Base-by-base conservation (phyloP, 2,329 filamentous ascomycete genomes). In the Periglandula ipomoeae region DNA sequence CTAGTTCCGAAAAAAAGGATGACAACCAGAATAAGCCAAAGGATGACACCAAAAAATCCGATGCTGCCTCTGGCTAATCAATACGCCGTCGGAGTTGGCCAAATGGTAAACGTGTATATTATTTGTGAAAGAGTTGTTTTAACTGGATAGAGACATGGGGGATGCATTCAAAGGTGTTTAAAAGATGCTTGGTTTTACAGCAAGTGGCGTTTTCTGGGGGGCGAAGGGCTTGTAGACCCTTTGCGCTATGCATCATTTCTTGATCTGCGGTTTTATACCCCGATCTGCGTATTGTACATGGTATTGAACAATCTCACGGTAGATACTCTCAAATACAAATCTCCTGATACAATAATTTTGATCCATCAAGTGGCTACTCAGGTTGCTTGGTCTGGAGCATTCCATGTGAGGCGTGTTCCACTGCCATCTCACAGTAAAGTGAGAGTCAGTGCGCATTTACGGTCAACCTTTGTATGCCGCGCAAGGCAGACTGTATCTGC, bases 151-250 rank as follows among this genome's bases (percentile, higher is more conserved):
- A 48, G 32, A 50, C 23, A 35, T 11, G 24, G 15, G 35, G 5
- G 52, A 52, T 58, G 66, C 63, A 68, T 69, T 61, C 51, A 59
- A 54, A 55, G 64, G 65, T 67, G 66, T 66, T 67, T 34, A 63
- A 63, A 65, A 59, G 27, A 46, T 46, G 59, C 57, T 64, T 41
- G 26, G n/a, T 23, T 10, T 40, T n/a, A 42, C 38, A 42, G 43
- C 38, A 43, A 48, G 43, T 30, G 43, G 43, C 43, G 43, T 49
- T 59, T 54, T 44, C 61, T 53, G 56, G 53, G 56, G 55, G 47
- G 54, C 47, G 51, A 45, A 50, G 46, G 44, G 19, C 22, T n/a
- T 24, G 15, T 26, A 11, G n/a, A 17, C 22, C 20, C 11, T 17
- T 27, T 37, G 35, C 22, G 24, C 35, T 39, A 15, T 45, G 11